Evolutionary conservation across 345 rosid species (phyloP).

Genomic region (Gossypioides kirkii): DNA sequence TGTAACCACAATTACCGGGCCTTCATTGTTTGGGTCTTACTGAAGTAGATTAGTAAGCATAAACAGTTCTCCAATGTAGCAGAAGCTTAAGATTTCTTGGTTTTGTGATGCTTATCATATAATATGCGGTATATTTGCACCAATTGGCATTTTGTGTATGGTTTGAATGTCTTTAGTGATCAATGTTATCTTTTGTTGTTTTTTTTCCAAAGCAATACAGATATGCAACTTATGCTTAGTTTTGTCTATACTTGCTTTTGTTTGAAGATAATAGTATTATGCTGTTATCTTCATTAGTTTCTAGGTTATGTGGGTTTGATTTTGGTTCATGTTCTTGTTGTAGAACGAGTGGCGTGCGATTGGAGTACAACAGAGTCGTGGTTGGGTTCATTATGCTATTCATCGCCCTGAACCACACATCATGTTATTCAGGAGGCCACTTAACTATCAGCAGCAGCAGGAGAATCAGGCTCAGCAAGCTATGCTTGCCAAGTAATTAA

Average conservation of each 20-base stretch:
- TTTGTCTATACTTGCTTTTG: neutral
- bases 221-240: too few species aligned
- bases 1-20: neutral
- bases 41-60: too few species aligned
- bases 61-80: neutral
- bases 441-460: conserved; percentile 87
- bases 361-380: conserved; percentile 97
- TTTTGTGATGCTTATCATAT: neutral
- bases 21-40: too few species aligned
- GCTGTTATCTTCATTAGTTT: neutral
- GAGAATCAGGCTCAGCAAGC: conserved; percentile 59
- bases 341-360: conserved; percentile 93
- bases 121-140: neutral
- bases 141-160: neutral
- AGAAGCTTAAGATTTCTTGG: neutral
- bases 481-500: conserved; percentile 48
- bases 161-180: neutral
- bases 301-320: neutral
- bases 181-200: neutral
- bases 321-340: conserved; percentile 3
- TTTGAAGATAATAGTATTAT: neutral
- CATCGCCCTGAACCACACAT: conserved; percentile 99
- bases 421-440: conserved; percentile 90
- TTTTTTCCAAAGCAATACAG: neutral
- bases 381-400: conserved; percentile 92